Evolutionary conservation across 768 basidiomycete species (phyloP).

Genomic region (Hydnum rufescens): DNA sequence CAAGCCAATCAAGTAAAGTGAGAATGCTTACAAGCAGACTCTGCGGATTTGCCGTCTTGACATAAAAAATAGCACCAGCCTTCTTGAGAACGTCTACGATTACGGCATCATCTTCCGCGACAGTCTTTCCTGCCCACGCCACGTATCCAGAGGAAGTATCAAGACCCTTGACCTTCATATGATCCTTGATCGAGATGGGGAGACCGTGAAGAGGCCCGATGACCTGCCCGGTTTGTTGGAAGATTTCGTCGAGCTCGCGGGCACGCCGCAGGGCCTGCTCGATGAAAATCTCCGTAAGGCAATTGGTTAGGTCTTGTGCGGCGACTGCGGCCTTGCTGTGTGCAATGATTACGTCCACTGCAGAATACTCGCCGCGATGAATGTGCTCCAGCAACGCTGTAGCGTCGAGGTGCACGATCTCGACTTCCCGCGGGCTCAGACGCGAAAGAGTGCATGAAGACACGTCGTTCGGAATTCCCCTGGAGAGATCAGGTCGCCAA

Average conservation of each 20-base stretch:
- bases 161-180: conserved; percentile 26
- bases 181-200: conserved; percentile 20
- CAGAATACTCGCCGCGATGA: conserved; percentile 17
- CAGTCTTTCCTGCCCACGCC: conserved; percentile 22
- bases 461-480: not conserved
- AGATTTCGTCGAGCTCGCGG: conserved; percentile 28
- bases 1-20: conserved; percentile 9
- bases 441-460: not conserved
- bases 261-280: conserved; percentile 24
- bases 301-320: conserved; percentile 18
- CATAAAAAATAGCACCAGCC: conserved; percentile 28
- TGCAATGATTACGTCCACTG: conserved; percentile 22
- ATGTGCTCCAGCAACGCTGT: conserved; percentile 18
- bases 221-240: conserved; percentile 23
- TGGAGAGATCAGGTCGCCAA: not conserved
- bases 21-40: conserved; percentile 26
- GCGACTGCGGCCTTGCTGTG: conserved; percentile 22
- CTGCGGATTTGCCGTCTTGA: conserved; percentile 30
- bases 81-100: conserved; percentile 22
- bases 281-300: conserved; percentile 31
- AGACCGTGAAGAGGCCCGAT: conserved; percentile 12
- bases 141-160: conserved; percentile 22
- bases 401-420: conserved; percentile 21
- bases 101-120: conserved; percentile 17
- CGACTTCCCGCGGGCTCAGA: conserved; percentile 17